Evolutionary conservation across 495 filamentous ascomycete species (phyloP), one percentile per base, ranked within the genome.

Genomic region (Aspergillus baeticus): DNA sequence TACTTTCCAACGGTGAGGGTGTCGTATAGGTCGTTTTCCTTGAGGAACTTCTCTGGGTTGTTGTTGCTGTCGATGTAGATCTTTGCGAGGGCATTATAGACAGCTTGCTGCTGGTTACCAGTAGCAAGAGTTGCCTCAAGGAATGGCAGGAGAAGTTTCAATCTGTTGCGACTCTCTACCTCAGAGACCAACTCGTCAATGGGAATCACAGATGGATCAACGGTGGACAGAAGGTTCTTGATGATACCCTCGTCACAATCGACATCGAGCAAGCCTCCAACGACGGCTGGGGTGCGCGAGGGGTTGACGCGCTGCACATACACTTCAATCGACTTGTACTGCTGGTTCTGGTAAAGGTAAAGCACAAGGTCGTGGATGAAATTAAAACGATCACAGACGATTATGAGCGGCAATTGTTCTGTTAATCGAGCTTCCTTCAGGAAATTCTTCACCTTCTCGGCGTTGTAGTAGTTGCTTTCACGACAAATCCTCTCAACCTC

Each of bases 61-160:
- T 96, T 97, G 80, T 99, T 99, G 70, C 88, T 93, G 72, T 98
- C 95, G 60, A 99, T 99, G 77, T 99, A 99, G 59, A 99, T 98
- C 87, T 99, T 99, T 7, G 95, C 95, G 34, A 99, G 83, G 13
- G 95, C 95, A 62, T 99, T 97, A 81, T 92, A 99, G 43, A 99
- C 91, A 23, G 94, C 95, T 74, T 95, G 91, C 72, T 99, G 94
- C 70, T 97, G 91, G 74, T 97, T 97, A 35, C 95, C 95, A 54
- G 83, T 84, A 34, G 89, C 89, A 36, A 98, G 76, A 15, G 91
- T 97, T 47, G 89, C 86, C 77, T 99, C 95, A 11, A 99, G 84
- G 87, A 98, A 99, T 22, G 95, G 95, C 39, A 99, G 74, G 13
- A 99, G 81, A 43, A 99, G 76, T 84, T 99, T 99, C 45, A 99